These are phyloP conservation scores for Amanita rubescens DNA, from an alignment of 768 basidiomycete species.

Conservation along the genomic window DNA sequence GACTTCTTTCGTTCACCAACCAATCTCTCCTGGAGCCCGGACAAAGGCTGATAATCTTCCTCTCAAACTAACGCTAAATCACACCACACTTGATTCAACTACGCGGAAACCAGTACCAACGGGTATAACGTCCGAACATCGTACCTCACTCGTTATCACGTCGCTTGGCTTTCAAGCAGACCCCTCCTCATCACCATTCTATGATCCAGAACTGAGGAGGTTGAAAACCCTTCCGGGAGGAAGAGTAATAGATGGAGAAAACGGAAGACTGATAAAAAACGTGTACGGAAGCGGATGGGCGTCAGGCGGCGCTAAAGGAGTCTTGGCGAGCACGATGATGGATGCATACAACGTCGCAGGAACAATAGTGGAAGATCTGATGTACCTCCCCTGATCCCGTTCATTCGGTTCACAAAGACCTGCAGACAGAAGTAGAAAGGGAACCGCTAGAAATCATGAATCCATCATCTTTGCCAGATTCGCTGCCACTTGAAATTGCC, in stretches of 20 bases:
- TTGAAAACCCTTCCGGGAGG: slow-evolving; percentile 48
- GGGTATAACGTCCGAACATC: slow-evolving; percentile 39
- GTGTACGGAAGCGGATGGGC: slow-evolving; percentile 96
- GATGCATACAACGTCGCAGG: slow-evolving; percentile 80
- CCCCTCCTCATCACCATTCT: slow-evolving; percentile 38
- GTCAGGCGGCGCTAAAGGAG: slow-evolving; percentile 83
- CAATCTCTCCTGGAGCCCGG: slow-evolving; percentile 25
- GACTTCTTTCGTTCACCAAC: slow-evolving; percentile 76
- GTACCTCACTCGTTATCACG: slow-evolving; percentile 71
- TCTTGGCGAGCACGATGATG: slow-evolving; percentile 90
- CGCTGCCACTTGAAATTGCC: slow-evolving; percentile 40
- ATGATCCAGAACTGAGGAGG: slow-evolving; percentile 47
- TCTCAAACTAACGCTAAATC: slow-evolving; percentile 44
- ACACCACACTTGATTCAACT: slow-evolving; percentile 48
- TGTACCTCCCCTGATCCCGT: neutral
- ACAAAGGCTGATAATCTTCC: slow-evolving; percentile 2
- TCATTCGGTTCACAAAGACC: slow-evolving; percentile 32
- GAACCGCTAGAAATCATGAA: slow-evolving; percentile 21
- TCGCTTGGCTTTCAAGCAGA: slow-evolving; percentile 83
- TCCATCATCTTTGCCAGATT: slow-evolving; percentile 32
- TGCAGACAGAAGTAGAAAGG: neutral
- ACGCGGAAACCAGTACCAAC: slow-evolving; percentile 43
- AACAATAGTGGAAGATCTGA: slow-evolving; percentile 36
- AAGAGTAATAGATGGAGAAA: neutral
- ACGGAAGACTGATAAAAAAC: neutral